A percentile compares a stretch with the other conserved stretches of the same genome.
Conservation (phyloP, 2,329 filamentous ascomycete genomes). For the Clonostachys byssicola region DNA sequence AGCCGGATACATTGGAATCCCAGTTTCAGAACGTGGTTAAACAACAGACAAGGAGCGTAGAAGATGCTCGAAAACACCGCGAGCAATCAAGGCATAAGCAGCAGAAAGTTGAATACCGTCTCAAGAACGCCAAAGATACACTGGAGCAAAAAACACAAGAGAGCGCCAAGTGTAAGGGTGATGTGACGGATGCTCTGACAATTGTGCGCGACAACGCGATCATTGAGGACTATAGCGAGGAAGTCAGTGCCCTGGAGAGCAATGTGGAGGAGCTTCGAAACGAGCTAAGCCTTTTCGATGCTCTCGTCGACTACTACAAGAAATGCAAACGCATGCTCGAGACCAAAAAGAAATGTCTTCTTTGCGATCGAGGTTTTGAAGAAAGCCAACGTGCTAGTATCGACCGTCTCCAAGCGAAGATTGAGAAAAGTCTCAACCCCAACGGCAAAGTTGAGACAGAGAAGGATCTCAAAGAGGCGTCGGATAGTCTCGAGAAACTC, state of each 20-base stretch:
- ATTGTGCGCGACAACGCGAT: constrained; percentile 34
- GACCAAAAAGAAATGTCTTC: constrained; percentile 67
- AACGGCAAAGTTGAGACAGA: constrained; percentile 60
- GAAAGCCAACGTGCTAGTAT: constrained; percentile 51
- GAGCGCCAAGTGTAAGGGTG: constrained; percentile 54
- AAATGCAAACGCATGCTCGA: constrained; percentile 63
- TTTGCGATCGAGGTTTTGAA: constrained; percentile 70
- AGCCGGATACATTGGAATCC: constrained; percentile 62
- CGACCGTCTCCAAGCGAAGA: constrained; percentile 60
- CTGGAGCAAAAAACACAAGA: constrained; percentile 62
- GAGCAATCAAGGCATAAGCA: constrained; percentile 70
- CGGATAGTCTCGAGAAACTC: constrained; percentile 51
- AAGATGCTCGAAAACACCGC: constrained; percentile 64
- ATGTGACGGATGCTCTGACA: constrained; percentile 44
- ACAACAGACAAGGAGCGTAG: constrained; percentile 51
- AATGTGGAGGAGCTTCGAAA: constrained; percentile 59
- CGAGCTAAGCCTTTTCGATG: constrained; percentile 65
- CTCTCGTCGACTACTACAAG: constrained; percentile 67
- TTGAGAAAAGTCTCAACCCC: constrained; percentile 60
- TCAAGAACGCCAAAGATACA: constrained; percentile 62
- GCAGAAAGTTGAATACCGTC: constrained; percentile 70
- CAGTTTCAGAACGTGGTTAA: constrained; percentile 63
- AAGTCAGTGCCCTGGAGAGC: constrained; percentile 45
- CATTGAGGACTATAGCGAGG: constrained; percentile 50
- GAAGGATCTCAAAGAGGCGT: constrained; percentile 49